Conservation (phyloP, 495 filamentous ascomycete genomes). For the Coniosporium apollinis region DNA sequence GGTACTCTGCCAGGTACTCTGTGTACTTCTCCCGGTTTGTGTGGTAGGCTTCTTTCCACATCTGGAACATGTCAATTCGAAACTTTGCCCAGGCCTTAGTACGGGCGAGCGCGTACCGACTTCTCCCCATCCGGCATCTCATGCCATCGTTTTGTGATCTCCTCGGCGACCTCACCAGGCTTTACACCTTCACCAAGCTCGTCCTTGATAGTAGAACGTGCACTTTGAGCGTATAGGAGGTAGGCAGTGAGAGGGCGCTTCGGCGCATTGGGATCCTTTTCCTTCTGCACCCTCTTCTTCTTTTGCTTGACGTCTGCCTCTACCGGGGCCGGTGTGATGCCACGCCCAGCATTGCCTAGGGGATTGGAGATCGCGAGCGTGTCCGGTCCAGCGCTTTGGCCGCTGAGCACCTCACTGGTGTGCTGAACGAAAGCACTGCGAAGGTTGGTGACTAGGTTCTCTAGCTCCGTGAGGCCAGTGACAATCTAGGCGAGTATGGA, state of each 20-base stretch:
- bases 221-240: slow-evolving; percentile 81
- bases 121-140: slow-evolving; percentile 58
- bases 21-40: slow-evolving; percentile 9
- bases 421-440: slow-evolving; percentile 67
- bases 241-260: slow-evolving; percentile 88
- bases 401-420: slow-evolving; percentile 54
- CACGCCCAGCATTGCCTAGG: too few species aligned
- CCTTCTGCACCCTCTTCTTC: slow-evolving; percentile 39
- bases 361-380: slow-evolving; percentile 12
- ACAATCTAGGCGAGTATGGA: too few species aligned
- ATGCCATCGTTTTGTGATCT: slow-evolving; percentile 69
- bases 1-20: slow-evolving; percentile 4
- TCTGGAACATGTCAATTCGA: slow-evolving; percentile 3
- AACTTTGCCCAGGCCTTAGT: background rate
- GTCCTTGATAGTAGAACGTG: slow-evolving; percentile 54
- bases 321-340: too few species aligned
- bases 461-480: too few species aligned
- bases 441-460: too few species aligned
- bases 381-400: too few species aligned
- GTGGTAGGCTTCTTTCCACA: slow-evolving; percentile 6
- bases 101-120: slow-evolving; percentile 34
- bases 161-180: slow-evolving; percentile 64
- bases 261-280: slow-evolving; percentile 87
- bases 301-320: slow-evolving; percentile 12
- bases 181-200: slow-evolving; percentile 55